Evolutionary conservation across 164 flowering plant genomes (phyloP).

Genomic region (Magnolia sinica): DNA sequence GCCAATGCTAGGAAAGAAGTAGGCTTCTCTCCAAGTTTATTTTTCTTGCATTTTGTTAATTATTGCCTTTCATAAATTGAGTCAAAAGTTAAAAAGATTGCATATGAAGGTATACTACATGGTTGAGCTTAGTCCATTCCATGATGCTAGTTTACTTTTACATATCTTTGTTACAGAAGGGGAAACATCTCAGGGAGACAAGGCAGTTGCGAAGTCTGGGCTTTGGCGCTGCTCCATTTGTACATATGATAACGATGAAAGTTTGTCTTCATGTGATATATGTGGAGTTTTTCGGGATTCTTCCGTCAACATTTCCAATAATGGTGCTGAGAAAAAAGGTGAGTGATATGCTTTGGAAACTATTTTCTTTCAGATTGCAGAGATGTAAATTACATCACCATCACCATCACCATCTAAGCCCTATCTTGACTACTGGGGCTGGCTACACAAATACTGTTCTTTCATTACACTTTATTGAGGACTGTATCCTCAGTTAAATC

Average conservation of each 20-base stretch:
- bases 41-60: background rate
- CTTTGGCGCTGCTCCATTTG: conserved; percentile 86
- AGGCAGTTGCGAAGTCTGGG: conserved; percentile 29
- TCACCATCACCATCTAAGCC: too few relatives aligned
- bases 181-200: conserved; percentile 24
- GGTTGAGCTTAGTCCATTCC: background rate
- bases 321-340: conserved; percentile 46
- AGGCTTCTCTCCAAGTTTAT: background rate
- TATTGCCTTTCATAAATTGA: background rate
- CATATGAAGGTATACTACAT: too few relatives aligned
- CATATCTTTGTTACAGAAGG: conserved; percentile 21
- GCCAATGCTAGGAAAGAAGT: background rate
- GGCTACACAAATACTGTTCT: too few relatives aligned
- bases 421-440: too few relatives aligned
- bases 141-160: background rate
- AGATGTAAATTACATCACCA: too few relatives aligned
- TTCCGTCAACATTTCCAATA: conserved; percentile 24
- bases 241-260: conserved; percentile 81
- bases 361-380: background rate
- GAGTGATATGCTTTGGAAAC: background rate
- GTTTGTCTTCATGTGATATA: conserved; percentile 71
- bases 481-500: background rate
- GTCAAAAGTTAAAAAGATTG: background rate
- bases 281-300: conserved; percentile 82
- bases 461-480: too few relatives aligned